phyloP scores from a whole-genome alignment of 1,284 basidiomycete species.

The Microbotryomycetes sp. region DNA sequence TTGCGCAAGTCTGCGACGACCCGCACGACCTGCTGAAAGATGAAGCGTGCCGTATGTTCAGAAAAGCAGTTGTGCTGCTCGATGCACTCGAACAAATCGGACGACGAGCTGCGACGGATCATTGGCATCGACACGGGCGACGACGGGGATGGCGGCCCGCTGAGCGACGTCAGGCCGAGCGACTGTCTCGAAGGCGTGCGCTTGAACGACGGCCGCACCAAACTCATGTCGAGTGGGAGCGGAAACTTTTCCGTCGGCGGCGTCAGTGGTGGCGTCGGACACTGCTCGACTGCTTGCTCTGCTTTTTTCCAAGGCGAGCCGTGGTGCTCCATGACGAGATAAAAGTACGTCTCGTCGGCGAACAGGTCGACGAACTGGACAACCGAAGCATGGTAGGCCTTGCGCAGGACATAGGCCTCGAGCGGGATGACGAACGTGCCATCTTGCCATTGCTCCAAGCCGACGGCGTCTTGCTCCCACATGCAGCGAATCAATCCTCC shows the following conservation, averaged over 20 bases:
- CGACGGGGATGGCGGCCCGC: background rate
- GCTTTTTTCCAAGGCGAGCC: constrained; percentile 64
- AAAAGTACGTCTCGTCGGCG: constrained; percentile 72
- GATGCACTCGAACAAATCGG: constrained; percentile 88
- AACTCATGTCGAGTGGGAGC: background rate
- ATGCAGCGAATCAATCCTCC: background rate
- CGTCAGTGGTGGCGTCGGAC: constrained; percentile 6
- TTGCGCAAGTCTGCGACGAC: constrained; percentile 38
- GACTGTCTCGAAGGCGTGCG: background rate
- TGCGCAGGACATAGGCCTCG: constrained; percentile 70
- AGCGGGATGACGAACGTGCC: constrained; percentile 52
- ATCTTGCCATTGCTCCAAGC: constrained; percentile 29
- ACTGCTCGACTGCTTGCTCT: constrained; percentile 1
- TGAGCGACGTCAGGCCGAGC: background rate
- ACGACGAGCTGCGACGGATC: constrained; percentile 60
- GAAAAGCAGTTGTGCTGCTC: constrained; percentile 72
- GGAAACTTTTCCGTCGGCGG: background rate
- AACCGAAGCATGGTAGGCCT: constrained; percentile 66
- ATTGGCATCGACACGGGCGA: constrained; percentile 43
- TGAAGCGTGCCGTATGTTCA: constrained; percentile 57
- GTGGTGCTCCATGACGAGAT: constrained; percentile 84
- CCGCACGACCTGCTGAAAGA: constrained; percentile 40
- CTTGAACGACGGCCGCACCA: background rate
- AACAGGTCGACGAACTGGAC: constrained; percentile 74
- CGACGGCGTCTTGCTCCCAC: constrained; percentile 37